Conservation (phyloP, 1,284 basidiomycete species). For the Ganoderma lucidum region DNA sequence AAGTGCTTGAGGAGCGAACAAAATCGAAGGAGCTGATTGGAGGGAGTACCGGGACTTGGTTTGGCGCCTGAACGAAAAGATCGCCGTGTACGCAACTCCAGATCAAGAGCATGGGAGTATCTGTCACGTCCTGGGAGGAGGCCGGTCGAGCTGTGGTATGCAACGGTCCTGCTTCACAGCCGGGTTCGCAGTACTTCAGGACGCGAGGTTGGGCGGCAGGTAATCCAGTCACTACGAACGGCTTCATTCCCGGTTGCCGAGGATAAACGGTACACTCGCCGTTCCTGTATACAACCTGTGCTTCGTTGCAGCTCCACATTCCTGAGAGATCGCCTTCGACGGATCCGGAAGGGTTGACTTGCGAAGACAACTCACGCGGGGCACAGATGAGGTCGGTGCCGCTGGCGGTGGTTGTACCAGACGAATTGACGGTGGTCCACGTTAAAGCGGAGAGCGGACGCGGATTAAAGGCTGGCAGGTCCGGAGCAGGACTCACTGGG, state of each 20-base stretch:
- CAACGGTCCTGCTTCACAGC: not conserved
- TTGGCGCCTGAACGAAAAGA: slow-evolving; percentile 2
- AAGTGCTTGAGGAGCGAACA: not conserved
- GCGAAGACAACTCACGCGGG: not conserved
- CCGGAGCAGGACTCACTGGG: not conserved
- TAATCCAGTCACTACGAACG: not conserved
- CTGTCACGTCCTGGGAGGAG: not conserved
- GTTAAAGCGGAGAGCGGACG: not conserved
- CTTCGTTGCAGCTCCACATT: not conserved
- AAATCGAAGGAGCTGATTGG: not conserved
- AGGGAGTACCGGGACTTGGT: not conserved
- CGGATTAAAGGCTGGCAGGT: not conserved
- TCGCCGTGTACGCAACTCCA: slow-evolving; percentile 4
- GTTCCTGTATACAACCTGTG: not conserved
- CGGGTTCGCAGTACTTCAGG: not conserved
- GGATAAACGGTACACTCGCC: not conserved
- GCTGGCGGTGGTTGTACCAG: not conserved
- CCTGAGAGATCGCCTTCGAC: not conserved
- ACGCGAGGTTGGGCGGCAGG: not conserved
- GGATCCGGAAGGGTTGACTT: not conserved
- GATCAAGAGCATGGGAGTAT: not conserved
- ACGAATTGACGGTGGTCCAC: not conserved
- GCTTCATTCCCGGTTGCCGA: not conserved
- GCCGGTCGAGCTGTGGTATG: not conserved
- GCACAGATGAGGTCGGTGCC: not conserved